Evolutionary conservation across 805 yeast genomes (phyloP).

Genomic region (Pichia eremophila): DNA sequence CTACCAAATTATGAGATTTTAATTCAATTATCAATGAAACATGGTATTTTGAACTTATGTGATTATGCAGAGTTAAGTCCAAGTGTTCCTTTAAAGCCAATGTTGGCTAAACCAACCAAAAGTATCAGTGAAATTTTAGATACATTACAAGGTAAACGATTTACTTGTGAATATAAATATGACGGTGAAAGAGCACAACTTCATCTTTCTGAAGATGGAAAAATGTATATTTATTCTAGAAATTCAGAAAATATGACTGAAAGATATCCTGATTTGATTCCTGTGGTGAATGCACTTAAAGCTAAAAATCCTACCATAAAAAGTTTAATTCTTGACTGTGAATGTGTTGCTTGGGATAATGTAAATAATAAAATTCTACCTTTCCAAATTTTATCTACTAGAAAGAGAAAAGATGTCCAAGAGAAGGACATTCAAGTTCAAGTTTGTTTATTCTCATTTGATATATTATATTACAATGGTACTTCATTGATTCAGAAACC

Average conservation of each 20-base stretch:
- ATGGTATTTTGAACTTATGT: constrained; percentile 59
- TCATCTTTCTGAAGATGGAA: constrained; percentile 59
- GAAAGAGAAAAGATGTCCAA: constrained; percentile 90
- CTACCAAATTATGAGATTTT: constrained; percentile 83
- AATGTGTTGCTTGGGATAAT: constrained; percentile 96
- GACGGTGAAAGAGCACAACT: constrained; percentile 98
- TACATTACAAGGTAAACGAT: constrained; percentile 71
- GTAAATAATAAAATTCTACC: constrained; percentile 75
- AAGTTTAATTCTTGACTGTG: constrained; percentile 82
- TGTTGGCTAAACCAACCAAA: constrained; percentile 97
- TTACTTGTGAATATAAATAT: constrained; percentile 94
- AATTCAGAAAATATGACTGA: constrained; percentile 96
- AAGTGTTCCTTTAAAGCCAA: constrained; percentile 92
- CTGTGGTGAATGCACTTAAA: constrained; percentile 46
- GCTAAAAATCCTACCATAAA: constrained; percentile 26
- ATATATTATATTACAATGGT: constrained; percentile 66
- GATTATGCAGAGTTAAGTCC: constrained; percentile 72
- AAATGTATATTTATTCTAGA: constrained; percentile 75
- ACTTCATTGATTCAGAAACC: constrained; percentile 59
- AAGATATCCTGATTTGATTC: constrained; percentile 82
- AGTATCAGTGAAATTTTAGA: constrained; percentile 87
- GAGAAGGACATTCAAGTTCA: constrained; percentile 81
- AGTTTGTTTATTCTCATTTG: constrained; percentile 90
- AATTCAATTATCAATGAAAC: constrained; percentile 51
- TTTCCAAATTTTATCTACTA: constrained; percentile 84